These are phyloP conservation scores for Trichoderma gamsii DNA, from an alignment of 495 filamentous ascomycete genomes.

Conservation along the genomic window DNA sequence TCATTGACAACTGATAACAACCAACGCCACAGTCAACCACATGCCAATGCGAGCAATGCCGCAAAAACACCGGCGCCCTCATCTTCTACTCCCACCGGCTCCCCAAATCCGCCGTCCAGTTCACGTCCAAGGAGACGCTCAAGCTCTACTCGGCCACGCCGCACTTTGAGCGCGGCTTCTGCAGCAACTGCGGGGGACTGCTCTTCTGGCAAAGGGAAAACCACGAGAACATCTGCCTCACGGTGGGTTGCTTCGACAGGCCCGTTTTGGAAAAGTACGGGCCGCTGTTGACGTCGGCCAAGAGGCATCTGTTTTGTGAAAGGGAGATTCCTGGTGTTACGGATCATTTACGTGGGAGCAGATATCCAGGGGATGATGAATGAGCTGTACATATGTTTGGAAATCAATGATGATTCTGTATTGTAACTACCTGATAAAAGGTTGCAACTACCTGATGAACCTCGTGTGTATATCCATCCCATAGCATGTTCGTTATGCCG, in stretches of 20 bases:
- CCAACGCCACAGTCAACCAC: constrained; percentile 21
- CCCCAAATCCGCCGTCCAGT: constrained; percentile 18
- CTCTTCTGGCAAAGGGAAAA: constrained; percentile 27
- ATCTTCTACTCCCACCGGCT: constrained; percentile 22
- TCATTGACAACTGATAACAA: too few species aligned
- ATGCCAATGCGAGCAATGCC: constrained; percentile 31
- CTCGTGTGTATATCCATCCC: not conserved
- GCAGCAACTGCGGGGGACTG: constrained; percentile 26
- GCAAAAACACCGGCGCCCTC: constrained; percentile 26
- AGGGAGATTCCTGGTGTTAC: constrained; percentile 31
- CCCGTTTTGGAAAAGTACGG: constrained; percentile 25
- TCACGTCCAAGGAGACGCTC: constrained; percentile 21
- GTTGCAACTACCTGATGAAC: not conserved
- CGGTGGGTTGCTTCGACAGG: constrained; percentile 26
- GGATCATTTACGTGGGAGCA: constrained; percentile 17
- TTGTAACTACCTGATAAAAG: not conserved
- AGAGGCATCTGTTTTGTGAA: constrained; percentile 23
- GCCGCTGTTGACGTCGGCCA: constrained; percentile 22
- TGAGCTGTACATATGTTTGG: not conserved
- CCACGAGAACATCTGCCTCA: constrained; percentile 17
- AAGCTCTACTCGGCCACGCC: constrained; percentile 26
- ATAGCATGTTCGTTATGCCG: not conserved
- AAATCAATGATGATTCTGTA: not conserved
- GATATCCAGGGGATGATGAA: not conserved
- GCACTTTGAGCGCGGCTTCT: constrained; percentile 26